Percentiles rank a stretch among this genome's conserved stretches.
These are phyloP conservation scores for Leccinum variicolor DNA, from an alignment of 768 basidiomycete genomes.

Conservation along the genomic window DNA sequence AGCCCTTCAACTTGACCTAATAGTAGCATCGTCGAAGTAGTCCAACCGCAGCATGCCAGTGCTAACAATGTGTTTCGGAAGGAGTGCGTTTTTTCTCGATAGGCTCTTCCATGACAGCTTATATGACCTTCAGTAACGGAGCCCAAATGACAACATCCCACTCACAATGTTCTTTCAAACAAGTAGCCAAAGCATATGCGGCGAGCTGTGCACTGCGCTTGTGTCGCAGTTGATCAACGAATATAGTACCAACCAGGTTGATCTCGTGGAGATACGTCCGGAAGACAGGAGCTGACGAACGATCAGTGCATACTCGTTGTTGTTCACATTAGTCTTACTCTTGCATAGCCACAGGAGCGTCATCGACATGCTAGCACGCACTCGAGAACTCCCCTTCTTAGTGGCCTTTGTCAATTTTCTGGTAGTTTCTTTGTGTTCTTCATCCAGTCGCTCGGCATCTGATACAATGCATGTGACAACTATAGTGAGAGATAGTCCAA, in stretches of 20 bases:
- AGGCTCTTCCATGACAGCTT: conserved; percentile 12
- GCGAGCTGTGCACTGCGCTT: conserved; percentile 17
- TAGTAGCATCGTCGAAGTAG: conserved; percentile 24
- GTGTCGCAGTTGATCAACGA: conserved; percentile 14
- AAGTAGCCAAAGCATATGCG: conserved; percentile 18
- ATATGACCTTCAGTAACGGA: not conserved
- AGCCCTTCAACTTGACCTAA: conserved; percentile 23
- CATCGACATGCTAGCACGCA: conserved; percentile 22
- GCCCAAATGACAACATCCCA: not conserved
- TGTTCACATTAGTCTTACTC: conserved; percentile 3
- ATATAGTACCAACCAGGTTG: conserved; percentile 3
- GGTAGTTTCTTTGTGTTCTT: conserved; percentile 8
- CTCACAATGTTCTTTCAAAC: conserved; percentile 14
- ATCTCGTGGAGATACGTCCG: conserved; percentile 8
- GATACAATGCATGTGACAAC: not conserved
- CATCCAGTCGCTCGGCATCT: conserved; percentile 7
- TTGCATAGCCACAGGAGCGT: conserved; percentile 21
- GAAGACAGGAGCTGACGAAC: conserved; percentile 4
- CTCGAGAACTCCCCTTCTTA: conserved; percentile 1
- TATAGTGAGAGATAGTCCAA: not conserved
- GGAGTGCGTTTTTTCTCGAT: conserved; percentile 2
- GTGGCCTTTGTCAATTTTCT: conserved; percentile 5
- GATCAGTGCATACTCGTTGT: not conserved
- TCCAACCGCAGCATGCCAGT: conserved; percentile 23
- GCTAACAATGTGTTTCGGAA: conserved; percentile 11